Percentiles rank a stretch among this genome's conserved stretches.
Evolutionary conservation across 2,329 filamentous ascomycete genomes (phyloP).

Genomic region (Neonectria punicea): DNA sequence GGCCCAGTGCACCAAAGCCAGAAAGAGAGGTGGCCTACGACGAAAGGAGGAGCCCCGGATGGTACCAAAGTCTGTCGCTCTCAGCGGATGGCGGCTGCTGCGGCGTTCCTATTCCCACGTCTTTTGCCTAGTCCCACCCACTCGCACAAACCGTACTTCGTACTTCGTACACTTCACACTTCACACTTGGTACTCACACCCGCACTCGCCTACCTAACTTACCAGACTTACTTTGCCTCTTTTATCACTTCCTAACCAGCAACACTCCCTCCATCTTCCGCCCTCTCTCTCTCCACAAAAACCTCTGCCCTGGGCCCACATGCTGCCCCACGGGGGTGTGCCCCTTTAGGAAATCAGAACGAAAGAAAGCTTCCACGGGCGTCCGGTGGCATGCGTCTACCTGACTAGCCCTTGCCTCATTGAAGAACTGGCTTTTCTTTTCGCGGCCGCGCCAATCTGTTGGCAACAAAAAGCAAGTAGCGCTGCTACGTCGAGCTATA

Average conservation of each 20-base stretch:
- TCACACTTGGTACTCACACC: background rate
- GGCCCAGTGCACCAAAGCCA: background rate
- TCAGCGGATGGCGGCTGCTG: conserved; percentile 24
- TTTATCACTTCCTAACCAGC: no score
- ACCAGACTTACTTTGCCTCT: no score
- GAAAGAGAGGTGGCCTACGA: conserved; percentile 1
- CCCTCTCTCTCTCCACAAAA: no score
- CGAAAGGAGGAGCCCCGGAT: conserved; percentile 19
- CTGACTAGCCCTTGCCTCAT: conserved; percentile 18
- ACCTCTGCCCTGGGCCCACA: conserved; percentile 3
- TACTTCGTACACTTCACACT: no score
- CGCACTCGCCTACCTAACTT: background rate
- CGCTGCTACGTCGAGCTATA: conserved; percentile 8
- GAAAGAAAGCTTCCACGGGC: conserved; percentile 18
- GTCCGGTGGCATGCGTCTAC: conserved; percentile 13
- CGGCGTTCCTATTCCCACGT: conserved; percentile 13
- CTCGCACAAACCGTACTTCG: background rate
- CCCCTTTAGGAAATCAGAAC: conserved; percentile 5
- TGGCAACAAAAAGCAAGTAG: background rate
- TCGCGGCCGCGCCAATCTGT: conserved; percentile 18
- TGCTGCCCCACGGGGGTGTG: conserved; percentile 14
- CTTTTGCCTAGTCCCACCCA: background rate
- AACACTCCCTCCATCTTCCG: no score
- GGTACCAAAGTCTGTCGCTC: conserved; percentile 41
- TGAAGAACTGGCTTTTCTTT: conserved; percentile 28